Base-by-base conservation (phyloP, 257 asterid genomes). In the Nicotiana obtusifolia region DNA sequence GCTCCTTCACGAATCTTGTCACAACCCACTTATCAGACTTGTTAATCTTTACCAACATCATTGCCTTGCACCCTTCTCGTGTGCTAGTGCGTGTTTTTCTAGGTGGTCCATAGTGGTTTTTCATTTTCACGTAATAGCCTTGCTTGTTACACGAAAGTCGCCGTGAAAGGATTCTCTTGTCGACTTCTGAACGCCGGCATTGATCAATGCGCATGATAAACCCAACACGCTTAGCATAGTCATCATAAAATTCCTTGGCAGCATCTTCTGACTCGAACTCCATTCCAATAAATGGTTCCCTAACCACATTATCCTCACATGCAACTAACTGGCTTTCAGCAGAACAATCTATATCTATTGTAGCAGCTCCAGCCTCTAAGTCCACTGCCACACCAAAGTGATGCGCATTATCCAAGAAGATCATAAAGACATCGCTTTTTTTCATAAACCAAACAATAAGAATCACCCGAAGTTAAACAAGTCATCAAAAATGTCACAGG, bases 1-100 rank as follows among this genome's bases (percentile, higher is more conserved):
- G 89, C 69, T 86, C 86, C 83, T 84, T 86, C 44, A 84, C 85
- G 37, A 82, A 82, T 83, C 88, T 88, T 20, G 90, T 87, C 64
- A 90, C 83, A 37, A 81, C 77, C 92, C 91, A 90, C 68, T 68
- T 82, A 31, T 89, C 91, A 4, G 82, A 81, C 69, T 87, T 89
- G 59, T 82, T 86, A 77, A 85, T 82, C 71, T 88, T 89, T 20
- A 90, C 87, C 90, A 88, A 81, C 77, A 88, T 82, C 91, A 87
- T 90, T 3, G 92, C 94, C 84, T 90, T 87, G 76, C 94, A 89
- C 53, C 94, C 94, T 83, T 87, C 90, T 82, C 94, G 64, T 11
- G 87, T 86, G 61, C 86, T 89, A 2, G 85, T 79, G 81, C 90
- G 82, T 20, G 87, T 84, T 77, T 84, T 90, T 83, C 87, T 87